Conservation (phyloP, 495 filamentous ascomycete species). For the Tetracladium setigerum region DNA sequence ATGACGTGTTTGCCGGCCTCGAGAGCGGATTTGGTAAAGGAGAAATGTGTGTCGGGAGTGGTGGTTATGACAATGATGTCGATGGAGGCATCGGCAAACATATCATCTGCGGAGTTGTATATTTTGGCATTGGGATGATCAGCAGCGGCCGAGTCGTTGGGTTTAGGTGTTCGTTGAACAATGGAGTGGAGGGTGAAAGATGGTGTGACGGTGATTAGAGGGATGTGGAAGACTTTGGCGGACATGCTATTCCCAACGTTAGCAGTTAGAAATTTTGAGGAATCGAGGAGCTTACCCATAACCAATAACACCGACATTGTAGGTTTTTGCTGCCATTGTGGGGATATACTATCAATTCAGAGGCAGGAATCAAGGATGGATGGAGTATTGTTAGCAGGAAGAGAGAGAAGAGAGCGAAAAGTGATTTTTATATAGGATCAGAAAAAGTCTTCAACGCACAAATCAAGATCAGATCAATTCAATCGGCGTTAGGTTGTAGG, state of each 20-base stretch:
- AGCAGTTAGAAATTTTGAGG: constrained; percentile 10
- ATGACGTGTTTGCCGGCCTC: constrained; percentile 75
- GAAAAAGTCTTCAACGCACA: no score
- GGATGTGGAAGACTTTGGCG: constrained; percentile 86
- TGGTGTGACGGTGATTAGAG: constrained; percentile 61
- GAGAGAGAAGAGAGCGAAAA: no score
- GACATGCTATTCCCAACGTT: constrained; percentile 49
- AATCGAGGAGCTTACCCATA: constrained; percentile 37
- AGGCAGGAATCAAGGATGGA: no score
- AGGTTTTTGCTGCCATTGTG: constrained; percentile 27
- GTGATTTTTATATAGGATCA: no score
- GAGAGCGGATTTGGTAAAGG: constrained; percentile 56
- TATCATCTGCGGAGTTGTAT: constrained; percentile 50
- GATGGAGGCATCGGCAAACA: constrained; percentile 57
- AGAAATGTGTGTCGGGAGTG: constrained; percentile 67
- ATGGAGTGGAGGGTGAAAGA: constrained; percentile 66
- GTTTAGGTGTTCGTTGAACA: constrained; percentile 67
- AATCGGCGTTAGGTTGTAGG: no score
- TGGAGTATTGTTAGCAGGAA: no score
- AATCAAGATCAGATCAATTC: no score
- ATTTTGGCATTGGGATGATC: constrained; percentile 62
- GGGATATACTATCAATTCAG: no score
- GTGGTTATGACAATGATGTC: constrained; percentile 72
- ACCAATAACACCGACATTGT: constrained; percentile 47
- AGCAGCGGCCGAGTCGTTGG: constrained; percentile 52